These are phyloP conservation scores for Sicyos edulis DNA, from an alignment of 306 rosid species.

Conservation along the genomic window DNA sequence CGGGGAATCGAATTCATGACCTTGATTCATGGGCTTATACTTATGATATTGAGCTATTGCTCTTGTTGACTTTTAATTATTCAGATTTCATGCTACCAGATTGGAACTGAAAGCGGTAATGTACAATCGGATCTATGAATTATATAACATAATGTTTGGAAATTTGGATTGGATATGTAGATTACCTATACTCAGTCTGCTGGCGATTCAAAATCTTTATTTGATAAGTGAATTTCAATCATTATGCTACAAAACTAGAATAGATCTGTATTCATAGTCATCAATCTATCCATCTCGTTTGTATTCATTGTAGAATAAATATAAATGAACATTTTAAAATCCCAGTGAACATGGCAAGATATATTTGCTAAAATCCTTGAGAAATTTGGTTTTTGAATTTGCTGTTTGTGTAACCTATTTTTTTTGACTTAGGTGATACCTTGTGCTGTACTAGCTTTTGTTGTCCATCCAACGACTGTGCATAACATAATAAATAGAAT, in stretches of 20 bases:
- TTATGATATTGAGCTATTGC: too few species aligned
- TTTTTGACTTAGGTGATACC: conserved; percentile 47
- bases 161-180: not conserved
- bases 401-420: not conserved
- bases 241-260: not conserved
- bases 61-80: not conserved
- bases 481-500: conserved; percentile 52
- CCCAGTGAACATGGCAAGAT: not conserved
- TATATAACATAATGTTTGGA: not conserved
- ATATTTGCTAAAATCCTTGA: not conserved
- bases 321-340: not conserved
- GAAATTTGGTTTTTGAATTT: not conserved
- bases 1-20: too few species aligned
- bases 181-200: not conserved
- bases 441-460: conserved; percentile 45
- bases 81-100: not conserved
- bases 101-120: not conserved
- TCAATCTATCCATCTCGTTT: not conserved
- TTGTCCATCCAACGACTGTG: conserved; percentile 56
- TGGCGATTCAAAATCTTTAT: conserved; percentile 6
- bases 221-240: not conserved
- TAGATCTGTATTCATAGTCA: not conserved
- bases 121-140: not conserved
- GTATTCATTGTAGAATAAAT: not conserved
- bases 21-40: too few species aligned